Conservation (phyloP, 176 grass and related monocot genomes). For the Triticum timopheevii region DNA sequence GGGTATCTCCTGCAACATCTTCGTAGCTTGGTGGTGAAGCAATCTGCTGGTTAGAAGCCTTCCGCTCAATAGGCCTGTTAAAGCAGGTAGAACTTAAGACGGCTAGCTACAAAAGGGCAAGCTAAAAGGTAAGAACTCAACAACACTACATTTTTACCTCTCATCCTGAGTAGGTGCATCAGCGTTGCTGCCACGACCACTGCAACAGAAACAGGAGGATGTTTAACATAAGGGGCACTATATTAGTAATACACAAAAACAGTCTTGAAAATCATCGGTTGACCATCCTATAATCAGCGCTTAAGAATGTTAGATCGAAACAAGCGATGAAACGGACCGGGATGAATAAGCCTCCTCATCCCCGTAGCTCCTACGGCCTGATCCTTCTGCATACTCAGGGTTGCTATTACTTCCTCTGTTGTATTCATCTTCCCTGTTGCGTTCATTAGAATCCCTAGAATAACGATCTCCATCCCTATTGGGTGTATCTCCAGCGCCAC, state of each 20-base stretch:
- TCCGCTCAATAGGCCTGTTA: conserved; percentile 65
- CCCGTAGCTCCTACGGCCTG: conserved; percentile 67
- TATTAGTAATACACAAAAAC: not conserved
- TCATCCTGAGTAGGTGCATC: conserved; percentile 67
- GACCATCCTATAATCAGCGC: not conserved
- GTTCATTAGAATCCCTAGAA: conserved; percentile 78
- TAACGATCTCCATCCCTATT: conserved; percentile 79
- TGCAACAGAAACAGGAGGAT: conserved; percentile 31
- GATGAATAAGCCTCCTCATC: conserved; percentile 86
- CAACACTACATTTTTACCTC: conserved; percentile 48
- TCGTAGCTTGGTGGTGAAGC: conserved; percentile 84
- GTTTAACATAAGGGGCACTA: not conserved
- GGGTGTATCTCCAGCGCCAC: conserved; percentile 59
- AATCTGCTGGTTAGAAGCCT: conserved; percentile 70
- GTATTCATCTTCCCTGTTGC: conserved; percentile 78
- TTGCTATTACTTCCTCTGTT: conserved; percentile 60
- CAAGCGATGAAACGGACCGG: conserved; percentile 39
- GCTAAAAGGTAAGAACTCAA: conserved; percentile 14
- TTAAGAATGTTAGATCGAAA: conserved; percentile 11
- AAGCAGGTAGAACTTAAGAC: conserved; percentile 14
- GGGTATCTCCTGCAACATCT: conserved; percentile 57
- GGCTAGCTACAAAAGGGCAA: conserved; percentile 8
- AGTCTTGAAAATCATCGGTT: conserved; percentile 6
- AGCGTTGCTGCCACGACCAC: conserved; percentile 60
- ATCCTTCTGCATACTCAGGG: conserved; percentile 71